Conservation (phyloP, 2,329 filamentous ascomycete genomes). For the Xylaria sp. region DNA sequence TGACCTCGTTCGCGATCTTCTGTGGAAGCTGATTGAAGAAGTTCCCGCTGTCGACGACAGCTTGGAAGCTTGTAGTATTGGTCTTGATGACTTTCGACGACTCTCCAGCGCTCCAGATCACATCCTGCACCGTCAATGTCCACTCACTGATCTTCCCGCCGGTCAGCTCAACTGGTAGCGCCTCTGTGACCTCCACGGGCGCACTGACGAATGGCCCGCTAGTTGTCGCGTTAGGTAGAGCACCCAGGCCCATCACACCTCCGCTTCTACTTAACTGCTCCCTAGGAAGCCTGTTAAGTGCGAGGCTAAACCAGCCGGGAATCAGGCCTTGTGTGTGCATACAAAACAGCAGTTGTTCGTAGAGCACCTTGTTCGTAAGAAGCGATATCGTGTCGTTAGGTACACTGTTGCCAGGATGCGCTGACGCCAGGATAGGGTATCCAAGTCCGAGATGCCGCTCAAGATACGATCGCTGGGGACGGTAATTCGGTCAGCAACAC, state of each 20-base stretch:
- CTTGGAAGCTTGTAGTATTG: conserved; percentile 12
- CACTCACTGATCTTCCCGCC: conserved; percentile 23
- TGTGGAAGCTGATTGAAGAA: conserved; percentile 19
- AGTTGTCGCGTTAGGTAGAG: conserved; percentile 1
- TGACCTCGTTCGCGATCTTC: conserved; percentile 8
- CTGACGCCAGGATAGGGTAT: conserved; percentile 11
- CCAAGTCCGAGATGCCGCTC: conserved; percentile 21
- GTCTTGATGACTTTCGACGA: not conserved
- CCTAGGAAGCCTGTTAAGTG: conserved; percentile 15
- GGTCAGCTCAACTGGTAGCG: conserved; percentile 14
- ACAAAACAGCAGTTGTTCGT: conserved; percentile 12
- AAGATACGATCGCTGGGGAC: conserved; percentile 6
- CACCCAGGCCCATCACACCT: conserved; percentile 12
- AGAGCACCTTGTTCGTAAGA: conserved; percentile 18
- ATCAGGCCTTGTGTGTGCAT: conserved; percentile 19
- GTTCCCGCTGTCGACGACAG: conserved; percentile 19
- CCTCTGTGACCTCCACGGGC: conserved; percentile 14
- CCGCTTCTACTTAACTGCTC: not conserved
- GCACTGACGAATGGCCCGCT: conserved; percentile 10
- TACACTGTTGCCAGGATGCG: conserved; percentile 5
- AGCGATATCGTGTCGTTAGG: conserved; percentile 21
- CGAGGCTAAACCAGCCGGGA: conserved; percentile 15
- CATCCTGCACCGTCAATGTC: conserved; percentile 16
- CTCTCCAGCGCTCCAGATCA: conserved; percentile 10
- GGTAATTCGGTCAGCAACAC: conserved; percentile 9